Base-by-base conservation (phyloP, 371 early-diverging fungal species). In the Capniomyces stellatus region DNA sequence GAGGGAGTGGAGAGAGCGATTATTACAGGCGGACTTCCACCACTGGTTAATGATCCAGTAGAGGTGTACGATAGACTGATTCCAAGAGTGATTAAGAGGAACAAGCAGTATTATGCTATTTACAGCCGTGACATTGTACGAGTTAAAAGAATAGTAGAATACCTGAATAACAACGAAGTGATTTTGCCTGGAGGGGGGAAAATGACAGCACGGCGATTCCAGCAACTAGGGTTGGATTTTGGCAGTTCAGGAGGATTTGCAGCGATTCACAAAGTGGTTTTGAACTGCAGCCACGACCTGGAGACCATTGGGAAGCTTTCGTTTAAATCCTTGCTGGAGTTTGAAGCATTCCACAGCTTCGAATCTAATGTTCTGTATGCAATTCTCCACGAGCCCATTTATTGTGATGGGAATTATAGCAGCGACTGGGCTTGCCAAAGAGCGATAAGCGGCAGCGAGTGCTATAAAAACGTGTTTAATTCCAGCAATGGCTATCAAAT, bases 21-120 rank as follows among this genome's bases (percentile, higher is more conserved):
- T 42, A 78, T 81, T 52, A 81, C 83, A 1, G 83, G 83, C 35
- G 83, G 83, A 35, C 71, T 82, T n/a, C 82, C 82, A 29, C 83
- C 83, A 21, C 61, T 79, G 15, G 69, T 75, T 13, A 71, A 78
- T 46, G 61, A 66, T 2, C 75, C 82, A 22, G 82, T 81, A 28
- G 57, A 67, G 3, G 82, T 82, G 21, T 83, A 83, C 43, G 67
- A 73, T 23, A 71, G 73, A 0, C 61, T 79, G 0, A 82, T 78
- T 62, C 73, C 64, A 62, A 75, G 78, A 21, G 76, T 79, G 43
- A 52, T 78, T 28, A 62, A 70, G 31, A 75, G 75, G 31, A 81
- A 81, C 55, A 71, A 74, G 47, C 62, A 74, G 10, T 83, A 79
- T 53, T 83, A 83, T 54, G 63, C 70, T 25, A 76, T 72, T 40